These are phyloP conservation scores for Colletotrichum eremochloae DNA, from an alignment of 2,329 filamentous ascomycete genomes.

Conservation along the genomic window DNA sequence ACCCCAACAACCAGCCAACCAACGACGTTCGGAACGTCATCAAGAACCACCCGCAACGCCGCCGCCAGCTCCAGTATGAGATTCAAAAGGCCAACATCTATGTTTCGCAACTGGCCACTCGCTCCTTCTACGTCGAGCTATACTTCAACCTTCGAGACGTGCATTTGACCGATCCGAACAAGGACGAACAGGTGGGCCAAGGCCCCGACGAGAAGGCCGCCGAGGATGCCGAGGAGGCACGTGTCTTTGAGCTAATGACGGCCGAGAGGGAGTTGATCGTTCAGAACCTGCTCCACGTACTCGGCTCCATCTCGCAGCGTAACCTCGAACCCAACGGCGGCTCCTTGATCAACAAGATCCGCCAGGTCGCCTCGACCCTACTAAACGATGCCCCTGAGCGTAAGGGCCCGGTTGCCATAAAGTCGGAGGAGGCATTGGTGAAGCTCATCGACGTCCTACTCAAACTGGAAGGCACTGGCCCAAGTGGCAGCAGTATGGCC, in stretches of 20 bases:
- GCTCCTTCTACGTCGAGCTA: slow-evolving; percentile 88
- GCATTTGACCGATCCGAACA: slow-evolving; percentile 63
- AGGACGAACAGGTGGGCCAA: slow-evolving; percentile 51
- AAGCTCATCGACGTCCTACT: slow-evolving; percentile 81
- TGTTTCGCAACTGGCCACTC: slow-evolving; percentile 82
- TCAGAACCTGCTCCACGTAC: slow-evolving; percentile 79
- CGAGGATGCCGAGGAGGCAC: slow-evolving; percentile 59
- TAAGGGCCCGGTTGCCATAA: slow-evolving; percentile 64
- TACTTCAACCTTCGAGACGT: slow-evolving; percentile 84
- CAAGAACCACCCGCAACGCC: slow-evolving; percentile 62
- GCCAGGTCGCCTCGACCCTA: slow-evolving; percentile 84
- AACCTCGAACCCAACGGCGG: slow-evolving; percentile 82
- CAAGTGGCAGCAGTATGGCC: slow-evolving; percentile 44
- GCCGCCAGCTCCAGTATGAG: slow-evolving; percentile 79
- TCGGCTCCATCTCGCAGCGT: slow-evolving; percentile 83
- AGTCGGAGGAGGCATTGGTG: slow-evolving; percentile 78
- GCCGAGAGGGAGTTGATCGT: slow-evolving; percentile 86
- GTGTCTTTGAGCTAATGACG: slow-evolving; percentile 74
- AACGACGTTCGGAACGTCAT: slow-evolving; percentile 66
- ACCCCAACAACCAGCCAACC: slow-evolving; percentile 59
- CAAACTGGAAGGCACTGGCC: slow-evolving; percentile 76
- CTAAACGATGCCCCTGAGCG: slow-evolving; percentile 70
- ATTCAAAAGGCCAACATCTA: slow-evolving; percentile 95
- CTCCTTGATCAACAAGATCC: slow-evolving; percentile 85
- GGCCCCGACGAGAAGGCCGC: slow-evolving; percentile 54